Percentiles rank a stretch among this genome's conserved stretches.
Conservation (phyloP, 495 filamentous ascomycete genomes). For the Aspergillus biplanus region DNA sequence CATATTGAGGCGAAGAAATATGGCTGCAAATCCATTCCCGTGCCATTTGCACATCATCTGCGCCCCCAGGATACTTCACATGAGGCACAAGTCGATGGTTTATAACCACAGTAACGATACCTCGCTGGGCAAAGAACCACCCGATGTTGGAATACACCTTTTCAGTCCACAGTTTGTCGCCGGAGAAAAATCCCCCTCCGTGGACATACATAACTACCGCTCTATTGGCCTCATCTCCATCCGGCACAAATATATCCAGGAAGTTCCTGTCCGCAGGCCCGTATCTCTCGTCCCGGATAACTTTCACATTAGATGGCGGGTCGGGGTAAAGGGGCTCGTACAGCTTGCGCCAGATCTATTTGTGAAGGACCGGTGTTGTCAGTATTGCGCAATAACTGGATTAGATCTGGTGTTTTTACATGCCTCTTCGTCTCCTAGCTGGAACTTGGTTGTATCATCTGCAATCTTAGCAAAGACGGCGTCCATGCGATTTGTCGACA, state of each 20-base stretch:
- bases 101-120: neutral
- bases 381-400: neutral
- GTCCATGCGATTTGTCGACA: neutral
- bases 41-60: constrained; percentile 4
- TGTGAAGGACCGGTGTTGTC: no score
- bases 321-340: neutral
- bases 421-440: neutral
- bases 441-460: neutral
- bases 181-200: constrained; percentile 5
- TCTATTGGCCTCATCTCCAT: neutral
- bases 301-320: neutral
- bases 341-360: neutral
- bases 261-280: constrained; percentile 2
- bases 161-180: neutral
- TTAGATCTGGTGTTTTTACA: neutral
- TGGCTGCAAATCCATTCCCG: constrained; percentile 12
- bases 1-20: neutral
- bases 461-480: neutral
- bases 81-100: constrained; percentile 12
- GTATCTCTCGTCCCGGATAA: neutral
- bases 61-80: constrained; percentile 10
- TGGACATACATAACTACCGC: neutral
- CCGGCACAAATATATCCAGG: neutral
- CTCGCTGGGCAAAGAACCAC: constrained; percentile 2
- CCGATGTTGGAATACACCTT: constrained; percentile 7